Evolutionary conservation across 768 basidiomycete species (phyloP).

Genomic region (Boletus tomentosulus): DNA sequence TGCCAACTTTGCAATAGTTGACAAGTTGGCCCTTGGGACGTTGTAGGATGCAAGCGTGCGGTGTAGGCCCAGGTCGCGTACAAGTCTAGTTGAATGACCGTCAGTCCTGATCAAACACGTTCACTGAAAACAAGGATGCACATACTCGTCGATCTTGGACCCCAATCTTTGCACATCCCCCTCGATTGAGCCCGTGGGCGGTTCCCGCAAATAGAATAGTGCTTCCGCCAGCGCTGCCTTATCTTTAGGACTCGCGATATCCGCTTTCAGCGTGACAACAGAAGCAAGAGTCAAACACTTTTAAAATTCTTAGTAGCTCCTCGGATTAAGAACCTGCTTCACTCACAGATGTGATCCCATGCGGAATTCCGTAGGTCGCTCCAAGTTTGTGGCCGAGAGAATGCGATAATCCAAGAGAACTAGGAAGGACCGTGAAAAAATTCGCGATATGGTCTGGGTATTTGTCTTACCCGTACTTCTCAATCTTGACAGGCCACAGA

Average conservation of each 20-base stretch:
- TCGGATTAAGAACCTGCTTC: not conserved
- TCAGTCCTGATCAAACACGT: slow-evolving; percentile 3
- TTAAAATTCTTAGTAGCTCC: not conserved
- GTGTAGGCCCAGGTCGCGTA: slow-evolving; percentile 54
- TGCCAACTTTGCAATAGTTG: slow-evolving; percentile 42
- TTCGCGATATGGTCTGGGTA: not conserved
- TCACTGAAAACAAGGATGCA: not conserved
- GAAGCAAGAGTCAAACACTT: slow-evolving; percentile 72
- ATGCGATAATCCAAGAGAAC: slow-evolving; percentile 72
- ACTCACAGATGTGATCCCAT: slow-evolving; percentile 79
- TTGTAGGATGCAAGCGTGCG: slow-evolving; percentile 57
- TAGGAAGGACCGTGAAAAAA: slow-evolving; percentile 21
- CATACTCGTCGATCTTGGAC: slow-evolving; percentile 51
- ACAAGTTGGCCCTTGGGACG: slow-evolving; percentile 55
- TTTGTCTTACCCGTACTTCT: slow-evolving; percentile 47
- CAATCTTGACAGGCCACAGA: slow-evolving; percentile 60
- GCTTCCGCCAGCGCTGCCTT: slow-evolving; percentile 56
- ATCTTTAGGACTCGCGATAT: slow-evolving; percentile 54
- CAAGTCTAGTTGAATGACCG: slow-evolving; percentile 42
- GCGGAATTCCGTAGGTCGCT: slow-evolving; percentile 69
- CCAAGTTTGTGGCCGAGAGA: slow-evolving; percentile 71
- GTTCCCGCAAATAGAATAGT: slow-evolving; percentile 54
- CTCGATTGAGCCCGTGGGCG: slow-evolving; percentile 59
- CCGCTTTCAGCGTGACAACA: slow-evolving; percentile 56
- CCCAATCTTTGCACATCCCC: slow-evolving; percentile 58